These are phyloP conservation scores for Tephrocybe rancida DNA, from an alignment of 768 basidiomycete species.

Conservation along the genomic window DNA sequence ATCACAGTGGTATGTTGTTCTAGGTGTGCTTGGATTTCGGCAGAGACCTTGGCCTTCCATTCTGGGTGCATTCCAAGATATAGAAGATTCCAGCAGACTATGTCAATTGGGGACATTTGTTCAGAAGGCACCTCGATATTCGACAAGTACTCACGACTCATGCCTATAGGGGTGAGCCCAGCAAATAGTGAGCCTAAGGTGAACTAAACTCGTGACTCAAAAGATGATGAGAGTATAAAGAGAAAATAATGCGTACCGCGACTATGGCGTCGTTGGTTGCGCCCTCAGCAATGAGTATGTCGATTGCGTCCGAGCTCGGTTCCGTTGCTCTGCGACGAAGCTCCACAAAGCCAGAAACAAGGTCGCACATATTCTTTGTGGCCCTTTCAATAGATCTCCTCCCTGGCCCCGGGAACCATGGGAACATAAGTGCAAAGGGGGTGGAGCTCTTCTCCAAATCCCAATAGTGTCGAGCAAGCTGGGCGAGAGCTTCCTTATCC, in stretches of 20 bases:
- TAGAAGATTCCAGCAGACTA: too few relatives aligned
- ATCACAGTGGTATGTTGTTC: slow-evolving; percentile 26
- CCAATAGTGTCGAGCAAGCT: slow-evolving; percentile 21
- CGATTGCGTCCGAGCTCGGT: slow-evolving; percentile 20
- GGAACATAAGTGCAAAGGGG: slow-evolving; percentile 17
- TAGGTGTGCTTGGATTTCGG: slow-evolving; percentile 33
- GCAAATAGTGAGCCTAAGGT: slow-evolving; percentile 37
- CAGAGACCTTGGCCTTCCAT: slow-evolving; percentile 33
- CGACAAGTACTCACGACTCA: slow-evolving; percentile 27
- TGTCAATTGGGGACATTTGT: slow-evolving; percentile 25
- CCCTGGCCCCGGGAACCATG: slow-evolving; percentile 23
- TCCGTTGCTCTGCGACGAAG: slow-evolving; percentile 11
- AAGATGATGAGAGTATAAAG: not conserved
- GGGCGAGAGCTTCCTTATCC: slow-evolving; percentile 18
- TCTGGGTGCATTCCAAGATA: slow-evolving; percentile 31
- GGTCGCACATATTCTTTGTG: slow-evolving; percentile 17
- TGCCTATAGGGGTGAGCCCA: slow-evolving; percentile 36
- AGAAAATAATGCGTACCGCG: slow-evolving; percentile 15
- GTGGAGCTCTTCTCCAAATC: slow-evolving; percentile 30
- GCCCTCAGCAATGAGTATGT: slow-evolving; percentile 23
- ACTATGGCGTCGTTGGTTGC: slow-evolving; percentile 24
- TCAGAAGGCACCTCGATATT: not conserved
- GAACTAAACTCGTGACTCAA: slow-evolving; percentile 19
- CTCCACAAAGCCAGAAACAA: slow-evolving; percentile 19
- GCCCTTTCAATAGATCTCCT: slow-evolving; percentile 18